Evolutionary conservation across 208 protist genomes (phyloP).

Genomic region (Trypanosoma platydactyli): DNA sequence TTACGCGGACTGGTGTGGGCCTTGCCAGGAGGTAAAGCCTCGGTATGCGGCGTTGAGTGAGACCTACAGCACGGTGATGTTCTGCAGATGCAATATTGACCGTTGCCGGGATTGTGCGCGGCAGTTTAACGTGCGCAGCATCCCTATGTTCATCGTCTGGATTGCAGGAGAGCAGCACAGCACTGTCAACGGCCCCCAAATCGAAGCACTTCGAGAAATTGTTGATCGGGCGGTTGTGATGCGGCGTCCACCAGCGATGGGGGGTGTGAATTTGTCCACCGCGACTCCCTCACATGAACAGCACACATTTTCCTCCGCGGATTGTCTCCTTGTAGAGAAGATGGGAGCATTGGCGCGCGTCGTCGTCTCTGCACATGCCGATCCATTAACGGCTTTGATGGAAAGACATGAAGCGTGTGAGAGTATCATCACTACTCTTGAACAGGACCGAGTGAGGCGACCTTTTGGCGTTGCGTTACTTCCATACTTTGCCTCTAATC

Average conservation of each 20-base stretch:
- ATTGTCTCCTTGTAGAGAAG: slow-evolving; percentile 45
- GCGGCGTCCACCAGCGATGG: not conserved
- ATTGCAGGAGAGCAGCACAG: slow-evolving; percentile 42
- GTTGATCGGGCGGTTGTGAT: slow-evolving; percentile 30
- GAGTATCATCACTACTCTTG: slow-evolving; percentile 11
- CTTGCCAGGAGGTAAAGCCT: slow-evolving; percentile 75
- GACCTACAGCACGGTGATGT: slow-evolving; percentile 59
- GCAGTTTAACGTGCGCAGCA: slow-evolving; percentile 50
- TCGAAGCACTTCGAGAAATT: slow-evolving; percentile 55
- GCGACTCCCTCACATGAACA: not conserved
- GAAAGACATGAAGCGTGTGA: slow-evolving; percentile 31
- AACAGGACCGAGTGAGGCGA: slow-evolving; percentile 3
- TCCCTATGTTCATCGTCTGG: slow-evolving; percentile 87
- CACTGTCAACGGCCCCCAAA: slow-evolving; percentile 45
- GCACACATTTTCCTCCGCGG: not conserved
- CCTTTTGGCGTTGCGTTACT: slow-evolving; percentile 59
- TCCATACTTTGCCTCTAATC: slow-evolving; percentile 77
- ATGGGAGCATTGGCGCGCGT: slow-evolving; percentile 55
- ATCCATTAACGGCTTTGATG: slow-evolving; percentile 39
- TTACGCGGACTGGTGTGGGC: slow-evolving; percentile 89
- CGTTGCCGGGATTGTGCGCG: slow-evolving; percentile 56
- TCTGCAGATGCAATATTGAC: slow-evolving; percentile 85
- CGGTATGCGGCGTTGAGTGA: slow-evolving; percentile 59
- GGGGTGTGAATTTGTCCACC: not conserved
- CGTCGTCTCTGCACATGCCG: slow-evolving; percentile 33